phyloP scores from a whole-genome alignment of 2,329 filamentous ascomycete genomes.

The Trichoderma atrobrunneum region DNA sequence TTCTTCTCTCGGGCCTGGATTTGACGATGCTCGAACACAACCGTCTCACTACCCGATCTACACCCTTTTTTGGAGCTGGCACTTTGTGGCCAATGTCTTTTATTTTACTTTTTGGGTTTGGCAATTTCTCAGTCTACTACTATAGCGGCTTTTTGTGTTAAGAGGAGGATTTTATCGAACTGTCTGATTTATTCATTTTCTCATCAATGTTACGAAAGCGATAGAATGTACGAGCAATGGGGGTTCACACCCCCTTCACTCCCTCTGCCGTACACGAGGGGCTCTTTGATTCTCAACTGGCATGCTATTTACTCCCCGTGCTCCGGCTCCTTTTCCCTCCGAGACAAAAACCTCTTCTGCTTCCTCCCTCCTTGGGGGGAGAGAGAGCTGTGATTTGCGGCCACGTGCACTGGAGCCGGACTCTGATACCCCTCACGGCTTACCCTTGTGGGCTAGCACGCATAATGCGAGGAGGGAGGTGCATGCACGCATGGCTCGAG shows the following conservation, averaged over 20 bases:
- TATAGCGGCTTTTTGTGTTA: slow-evolving; percentile 22
- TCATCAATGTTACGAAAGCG: slow-evolving; percentile 30
- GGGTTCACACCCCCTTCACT: slow-evolving; percentile 35
- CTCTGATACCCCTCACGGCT: slow-evolving; percentile 15
- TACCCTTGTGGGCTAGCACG: slow-evolving; percentile 12
- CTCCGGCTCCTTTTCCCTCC: slow-evolving; percentile 10
- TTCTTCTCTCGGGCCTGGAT: neutral
- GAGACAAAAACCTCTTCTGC: slow-evolving; percentile 21
- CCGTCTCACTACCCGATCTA: neutral
- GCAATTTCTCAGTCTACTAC: neutral
- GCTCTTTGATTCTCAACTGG: slow-evolving; percentile 31
- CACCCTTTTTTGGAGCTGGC: neutral
- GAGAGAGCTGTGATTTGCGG: neutral
- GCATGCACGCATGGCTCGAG: slow-evolving; percentile 15
- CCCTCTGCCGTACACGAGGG: slow-evolving; percentile 25
- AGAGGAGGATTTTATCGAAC: slow-evolving; percentile 26
- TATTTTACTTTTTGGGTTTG: neutral
- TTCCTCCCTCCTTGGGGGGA: slow-evolving; percentile 11
- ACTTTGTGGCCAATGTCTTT: neutral
- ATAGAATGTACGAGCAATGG: slow-evolving; percentile 38
- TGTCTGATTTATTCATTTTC: neutral
- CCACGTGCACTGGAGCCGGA: slow-evolving; percentile 13
- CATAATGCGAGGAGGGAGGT: slow-evolving; percentile 14
- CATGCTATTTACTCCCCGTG: slow-evolving; percentile 25
- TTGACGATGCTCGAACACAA: neutral